Conservation (phyloP, 2,329 filamentous ascomycete genomes). For the Chaetomium olivaceum region DNA sequence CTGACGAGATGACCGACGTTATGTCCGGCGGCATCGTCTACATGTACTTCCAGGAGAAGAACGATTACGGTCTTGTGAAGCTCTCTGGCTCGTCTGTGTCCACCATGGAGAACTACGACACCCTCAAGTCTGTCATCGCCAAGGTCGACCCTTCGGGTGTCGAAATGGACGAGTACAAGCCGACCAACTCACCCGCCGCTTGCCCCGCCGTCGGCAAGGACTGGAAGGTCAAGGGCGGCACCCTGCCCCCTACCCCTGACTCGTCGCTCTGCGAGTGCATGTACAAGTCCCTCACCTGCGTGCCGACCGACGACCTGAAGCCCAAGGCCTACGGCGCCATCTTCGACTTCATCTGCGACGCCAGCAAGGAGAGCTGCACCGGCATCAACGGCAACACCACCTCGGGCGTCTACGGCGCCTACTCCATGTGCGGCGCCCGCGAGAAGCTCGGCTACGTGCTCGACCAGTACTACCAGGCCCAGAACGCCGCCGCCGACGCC, state of each 20-base stretch:
- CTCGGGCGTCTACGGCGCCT: conserved; percentile 71
- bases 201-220: conserved; percentile 67
- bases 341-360: conserved; percentile 74
- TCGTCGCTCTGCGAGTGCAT: conserved; percentile 81
- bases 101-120: conserved; percentile 73
- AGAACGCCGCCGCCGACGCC: conserved; percentile 56
- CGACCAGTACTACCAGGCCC: conserved; percentile 68
- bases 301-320: conserved; percentile 59
- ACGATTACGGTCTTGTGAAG: conserved; percentile 78
- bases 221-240: conserved; percentile 68
- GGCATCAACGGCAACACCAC: conserved; percentile 69
- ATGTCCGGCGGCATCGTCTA: conserved; percentile 98
- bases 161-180: conserved; percentile 66
- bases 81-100: conserved; percentile 56
- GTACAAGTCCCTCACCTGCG: conserved; percentile 71
- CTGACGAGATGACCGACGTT: conserved; percentile 75
- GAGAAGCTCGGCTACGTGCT: conserved; percentile 74
- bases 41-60: conserved; percentile 93
- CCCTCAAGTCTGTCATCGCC: conserved; percentile 69
- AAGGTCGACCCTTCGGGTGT: conserved; percentile 67
- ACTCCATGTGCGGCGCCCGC: conserved; percentile 71
- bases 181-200: conserved; percentile 67
- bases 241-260: conserved; percentile 82
- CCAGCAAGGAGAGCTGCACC: conserved; percentile 56
- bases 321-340: conserved; percentile 63